Evolutionary conservation across 352 stramenopile species (phyloP).

Genomic region (Blastocystis hominis): DNA sequence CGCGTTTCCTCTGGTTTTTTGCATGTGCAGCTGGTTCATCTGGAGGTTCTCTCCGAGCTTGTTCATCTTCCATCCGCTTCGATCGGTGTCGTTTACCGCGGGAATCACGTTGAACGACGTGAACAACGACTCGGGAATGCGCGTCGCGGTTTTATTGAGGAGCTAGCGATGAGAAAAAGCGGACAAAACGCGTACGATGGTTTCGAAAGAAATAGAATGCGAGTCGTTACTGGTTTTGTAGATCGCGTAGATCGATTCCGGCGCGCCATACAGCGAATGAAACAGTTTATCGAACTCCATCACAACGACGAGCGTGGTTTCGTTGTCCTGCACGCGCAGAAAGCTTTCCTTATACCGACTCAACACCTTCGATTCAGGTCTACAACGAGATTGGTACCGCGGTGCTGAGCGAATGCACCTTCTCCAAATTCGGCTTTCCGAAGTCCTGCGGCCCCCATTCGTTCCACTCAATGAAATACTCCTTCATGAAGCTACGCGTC

Average conservation of each 20-base stretch:
- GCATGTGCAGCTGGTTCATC: slow-evolving; percentile 40
- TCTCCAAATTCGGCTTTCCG: slow-evolving; percentile 46
- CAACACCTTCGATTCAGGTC: neutral
- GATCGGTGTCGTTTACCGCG: neutral
- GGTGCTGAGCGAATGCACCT: neutral
- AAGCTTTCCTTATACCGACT: neutral
- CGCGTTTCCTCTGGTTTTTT: slow-evolving; percentile 13
- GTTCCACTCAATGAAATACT: slow-evolving; percentile 59
- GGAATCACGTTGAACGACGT: slow-evolving; percentile 47
- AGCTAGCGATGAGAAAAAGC: neutral
- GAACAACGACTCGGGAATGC: slow-evolving; percentile 47
- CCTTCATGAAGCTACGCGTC: slow-evolving; percentile 7
- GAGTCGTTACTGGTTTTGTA: neutral
- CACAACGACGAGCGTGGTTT: neutral
- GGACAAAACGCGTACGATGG: neutral
- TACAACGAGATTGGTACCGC: neutral
- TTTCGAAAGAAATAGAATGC: neutral
- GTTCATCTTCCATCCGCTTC: slow-evolving; percentile 27
- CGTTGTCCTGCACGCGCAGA: neutral
- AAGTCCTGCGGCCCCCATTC: slow-evolving; percentile 57
- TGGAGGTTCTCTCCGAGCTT: slow-evolving; percentile 44
- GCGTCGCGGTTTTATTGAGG: slow-evolving; percentile 52
- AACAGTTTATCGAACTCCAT: neutral
- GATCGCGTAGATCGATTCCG: neutral
- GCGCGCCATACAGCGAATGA: slow-evolving; percentile 5